Percentiles rank a stretch among this genome's conserved stretches.
Evolutionary conservation across 768 basidiomycete genomes (phyloP).

Genomic region (Roridomyces roridus): DNA sequence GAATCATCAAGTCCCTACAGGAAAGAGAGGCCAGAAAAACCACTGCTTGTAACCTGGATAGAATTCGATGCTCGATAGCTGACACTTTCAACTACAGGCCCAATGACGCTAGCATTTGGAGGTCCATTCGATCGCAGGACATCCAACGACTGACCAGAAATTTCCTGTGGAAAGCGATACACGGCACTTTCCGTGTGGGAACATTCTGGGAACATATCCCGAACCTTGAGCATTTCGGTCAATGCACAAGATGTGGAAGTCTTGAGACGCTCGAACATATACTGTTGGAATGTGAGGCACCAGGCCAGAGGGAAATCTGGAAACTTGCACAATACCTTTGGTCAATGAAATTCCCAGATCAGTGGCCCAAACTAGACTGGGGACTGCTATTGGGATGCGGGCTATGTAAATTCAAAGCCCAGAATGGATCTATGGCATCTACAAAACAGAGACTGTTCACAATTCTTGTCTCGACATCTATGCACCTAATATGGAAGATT

Average conservation of each 20-base stretch:
- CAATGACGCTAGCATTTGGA: neutral
- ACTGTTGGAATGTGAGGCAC: slow-evolving; percentile 6
- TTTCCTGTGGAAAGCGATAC: neutral
- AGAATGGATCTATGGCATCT: neutral
- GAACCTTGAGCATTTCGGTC: neutral
- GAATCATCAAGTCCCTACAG: neutral
- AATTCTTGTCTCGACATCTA: neutral
- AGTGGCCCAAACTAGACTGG: neutral
- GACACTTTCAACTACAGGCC: neutral
- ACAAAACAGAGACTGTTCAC: neutral
- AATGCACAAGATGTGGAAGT: slow-evolving; percentile 5
- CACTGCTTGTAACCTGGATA: neutral
- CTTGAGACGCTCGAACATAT: slow-evolving; percentile 27
- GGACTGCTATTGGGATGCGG: neutral
- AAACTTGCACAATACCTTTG: neutral
- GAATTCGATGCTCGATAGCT: neutral
- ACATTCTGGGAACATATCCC: slow-evolving; percentile 16
- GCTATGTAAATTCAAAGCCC: neutral
- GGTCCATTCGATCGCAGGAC: neutral
- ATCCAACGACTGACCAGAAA: neutral
- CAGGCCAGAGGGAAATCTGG: slow-evolving; percentile 2
- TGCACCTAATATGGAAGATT: neutral
- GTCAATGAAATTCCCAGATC: neutral
- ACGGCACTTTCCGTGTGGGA: slow-evolving; percentile 1
- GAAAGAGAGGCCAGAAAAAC: neutral